Base-by-base conservation (phyloP, 768 basidiomycete genomes). In the Lentinula lateritia region DNA sequence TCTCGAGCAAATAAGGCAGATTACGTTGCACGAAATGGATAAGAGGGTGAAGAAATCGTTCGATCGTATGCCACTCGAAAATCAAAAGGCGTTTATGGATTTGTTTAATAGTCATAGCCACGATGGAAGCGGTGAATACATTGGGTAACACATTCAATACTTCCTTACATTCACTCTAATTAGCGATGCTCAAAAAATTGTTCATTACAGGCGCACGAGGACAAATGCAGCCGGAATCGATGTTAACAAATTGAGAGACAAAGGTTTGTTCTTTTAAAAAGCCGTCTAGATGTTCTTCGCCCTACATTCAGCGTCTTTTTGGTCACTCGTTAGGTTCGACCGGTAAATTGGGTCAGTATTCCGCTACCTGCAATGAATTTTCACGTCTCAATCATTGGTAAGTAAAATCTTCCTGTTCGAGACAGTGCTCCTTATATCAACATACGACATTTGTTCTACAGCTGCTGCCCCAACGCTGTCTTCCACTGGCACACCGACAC, bases 41-140 rank as follows among this genome's bases (percentile, higher is more conserved):
- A 60, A 45, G 32, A 5, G 50, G 4, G 39, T 72, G 28, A 43
- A 68, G 50, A 6, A 64, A 6, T 59, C 62, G 15, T 46, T 71
- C 34, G 52, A 66, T 9, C 65, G 72, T 1, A 64, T 75, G 71
- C 3, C 50, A 23, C 64, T 56, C 12, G 66, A 70, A 6, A 50
- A 65, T 18, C 60, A 65, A 42, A 62, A 54, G 16, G 68, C 66
- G 9, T 74, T 68, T 28, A 64, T 69, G 58, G 68, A 52, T 9
- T 64, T 76, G 18, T 56, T 57, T 13, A 74, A 74, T 43, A 63
- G 61, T 39, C 71, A 73, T 36, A 60, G 63, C 12, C 62, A 69
- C 9, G 73, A 75, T 60, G 74, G 74, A 4, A 70, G 69, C 32
- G 74, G 74, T 0, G 73, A 72, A 0, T 60, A 74, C 23, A 34